These are phyloP conservation scores for Ceratobasidium sp. DNA, from an alignment of 1,284 basidiomycete species.

Conservation along the genomic window DNA sequence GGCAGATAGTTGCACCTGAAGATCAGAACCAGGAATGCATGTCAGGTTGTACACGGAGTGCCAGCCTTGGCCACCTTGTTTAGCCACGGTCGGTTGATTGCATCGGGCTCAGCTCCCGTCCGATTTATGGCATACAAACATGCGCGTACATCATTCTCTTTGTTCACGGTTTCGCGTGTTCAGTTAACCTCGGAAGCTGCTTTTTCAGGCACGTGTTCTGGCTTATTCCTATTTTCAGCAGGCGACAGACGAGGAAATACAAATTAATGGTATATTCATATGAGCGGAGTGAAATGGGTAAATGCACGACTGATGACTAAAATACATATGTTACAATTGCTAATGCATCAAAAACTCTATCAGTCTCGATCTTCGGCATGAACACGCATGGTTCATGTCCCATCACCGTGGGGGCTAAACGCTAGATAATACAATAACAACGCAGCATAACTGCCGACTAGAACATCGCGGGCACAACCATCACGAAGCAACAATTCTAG, in stretches of 20 bases:
- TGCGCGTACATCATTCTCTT: background rate
- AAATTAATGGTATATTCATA: background rate
- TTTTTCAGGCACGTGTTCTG: background rate
- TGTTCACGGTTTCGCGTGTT: background rate
- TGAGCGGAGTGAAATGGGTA: background rate
- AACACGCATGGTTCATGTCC: background rate
- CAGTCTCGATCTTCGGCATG: background rate
- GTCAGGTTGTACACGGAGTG: background rate
- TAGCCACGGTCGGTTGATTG: background rate
- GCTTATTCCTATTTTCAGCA: background rate
- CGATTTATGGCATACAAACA: background rate
- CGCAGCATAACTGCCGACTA: background rate
- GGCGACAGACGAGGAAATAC: background rate
- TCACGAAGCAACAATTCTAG: background rate
- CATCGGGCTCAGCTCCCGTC: background rate
- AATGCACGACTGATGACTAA: slow-evolving; percentile 29
- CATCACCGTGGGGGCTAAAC: background rate
- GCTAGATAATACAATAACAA: background rate
- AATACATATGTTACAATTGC: slow-evolving; percentile 32
- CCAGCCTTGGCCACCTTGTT: background rate
- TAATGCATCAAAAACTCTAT: slow-evolving; percentile 29
- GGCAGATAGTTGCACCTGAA: background rate
- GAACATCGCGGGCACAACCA: background rate
- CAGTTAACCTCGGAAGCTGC: background rate
- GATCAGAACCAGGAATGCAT: background rate